These are phyloP conservation scores for Aspergillus ochraceoroseus DNA, from an alignment of 2,329 filamentous ascomycete species.

Conservation along the genomic window DNA sequence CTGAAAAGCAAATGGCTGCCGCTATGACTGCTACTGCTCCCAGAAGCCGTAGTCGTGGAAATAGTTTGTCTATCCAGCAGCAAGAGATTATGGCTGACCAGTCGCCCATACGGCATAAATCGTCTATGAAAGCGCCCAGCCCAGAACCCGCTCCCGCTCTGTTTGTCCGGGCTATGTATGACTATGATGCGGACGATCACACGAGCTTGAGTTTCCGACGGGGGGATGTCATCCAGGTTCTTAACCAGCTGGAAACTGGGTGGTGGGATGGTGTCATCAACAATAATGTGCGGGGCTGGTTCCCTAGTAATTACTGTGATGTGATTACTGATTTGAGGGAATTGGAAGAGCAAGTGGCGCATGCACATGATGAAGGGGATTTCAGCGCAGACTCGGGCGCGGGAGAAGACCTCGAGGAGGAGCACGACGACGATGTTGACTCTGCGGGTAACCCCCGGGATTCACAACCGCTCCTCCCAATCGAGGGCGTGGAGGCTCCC, in stretches of 20 bases:
- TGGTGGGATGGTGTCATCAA: conserved; percentile 99
- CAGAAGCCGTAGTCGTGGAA: conserved; percentile 30
- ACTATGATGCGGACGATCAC: conserved; percentile 95
- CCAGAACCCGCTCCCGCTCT: conserved; percentile 51
- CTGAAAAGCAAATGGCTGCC: conserved; percentile 36
- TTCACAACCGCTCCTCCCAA: conserved; percentile 56
- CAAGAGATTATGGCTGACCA: conserved; percentile 20
- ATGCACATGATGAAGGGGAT: conserved; percentile 50
- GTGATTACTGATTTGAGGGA: conserved; percentile 74
- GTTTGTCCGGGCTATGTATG: conserved; percentile 93
- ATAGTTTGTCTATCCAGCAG: conserved; percentile 29
- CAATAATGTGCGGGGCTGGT: conserved; percentile 85
- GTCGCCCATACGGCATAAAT: conserved; percentile 26
- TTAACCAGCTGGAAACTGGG: conserved; percentile 94
- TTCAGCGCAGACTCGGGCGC: conserved; percentile 46
- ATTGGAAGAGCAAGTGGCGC: conserved; percentile 57
- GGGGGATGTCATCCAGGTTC: conserved; percentile 96
- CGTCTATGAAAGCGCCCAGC: conserved; percentile 33
- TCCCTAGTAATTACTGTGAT: conserved; percentile 97
- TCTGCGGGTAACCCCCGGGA: conserved; percentile 64
- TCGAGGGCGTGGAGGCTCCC: conserved; percentile 59
- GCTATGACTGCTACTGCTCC: conserved; percentile 29
- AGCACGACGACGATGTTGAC: conserved; percentile 62
- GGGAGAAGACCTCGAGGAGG: conserved; percentile 61
- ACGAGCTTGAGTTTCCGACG: conserved; percentile 95